Evolutionary conservation across 2,329 filamentous ascomycete species (phyloP).

Genomic region (Fusarium foetens): DNA sequence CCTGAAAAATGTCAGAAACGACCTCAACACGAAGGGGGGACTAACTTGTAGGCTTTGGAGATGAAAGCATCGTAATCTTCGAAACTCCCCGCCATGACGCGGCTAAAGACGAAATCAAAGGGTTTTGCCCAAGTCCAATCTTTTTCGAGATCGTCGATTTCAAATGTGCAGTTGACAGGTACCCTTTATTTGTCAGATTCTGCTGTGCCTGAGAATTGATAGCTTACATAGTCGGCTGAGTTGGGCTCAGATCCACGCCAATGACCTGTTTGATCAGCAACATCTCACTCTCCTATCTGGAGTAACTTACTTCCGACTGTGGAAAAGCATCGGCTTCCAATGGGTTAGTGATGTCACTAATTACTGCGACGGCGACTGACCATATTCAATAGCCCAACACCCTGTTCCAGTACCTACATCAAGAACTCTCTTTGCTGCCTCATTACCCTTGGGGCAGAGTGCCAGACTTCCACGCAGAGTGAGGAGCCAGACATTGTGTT

Average conservation of each 20-base stretch:
- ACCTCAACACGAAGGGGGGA: no score
- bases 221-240: constrained; percentile 1
- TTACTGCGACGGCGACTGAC: background rate
- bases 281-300: no score
- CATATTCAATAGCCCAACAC: constrained; percentile 24
- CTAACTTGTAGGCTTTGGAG: background rate
- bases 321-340: background rate
- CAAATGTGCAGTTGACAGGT: constrained; percentile 7
- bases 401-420: constrained; percentile 17
- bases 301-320: background rate
- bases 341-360: no score
- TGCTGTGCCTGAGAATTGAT: background rate
- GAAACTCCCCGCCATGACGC: background rate
- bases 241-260: constrained; percentile 19
- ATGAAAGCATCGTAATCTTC: background rate
- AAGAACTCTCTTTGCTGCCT: background rate
- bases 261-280: background rate
- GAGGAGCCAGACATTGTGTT: background rate
- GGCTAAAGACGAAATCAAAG: background rate
- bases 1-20: no score
- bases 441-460: constrained; percentile 2
- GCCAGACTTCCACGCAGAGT: background rate
- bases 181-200: background rate
- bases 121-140: constrained; percentile 11
- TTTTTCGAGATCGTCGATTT: constrained; percentile 14